phyloP scores from a whole-genome alignment of 305 asterid species.

The Fraxinus platypoda region DNA sequence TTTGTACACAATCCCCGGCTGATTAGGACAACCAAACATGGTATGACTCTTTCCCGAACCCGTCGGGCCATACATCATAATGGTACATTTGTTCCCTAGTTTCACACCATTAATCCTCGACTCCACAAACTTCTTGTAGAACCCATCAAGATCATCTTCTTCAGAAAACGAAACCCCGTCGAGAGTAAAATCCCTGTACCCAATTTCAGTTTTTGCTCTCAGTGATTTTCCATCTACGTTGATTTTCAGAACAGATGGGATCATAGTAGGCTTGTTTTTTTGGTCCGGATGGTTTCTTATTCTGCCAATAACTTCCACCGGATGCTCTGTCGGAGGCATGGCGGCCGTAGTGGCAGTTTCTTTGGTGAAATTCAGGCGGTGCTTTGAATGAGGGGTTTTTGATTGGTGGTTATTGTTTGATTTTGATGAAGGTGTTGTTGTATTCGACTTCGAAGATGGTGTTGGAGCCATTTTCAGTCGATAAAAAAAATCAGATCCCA shows the following conservation, averaged over 20 bases:
- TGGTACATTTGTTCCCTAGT: constrained; percentile 75
- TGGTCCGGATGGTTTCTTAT: constrained; percentile 71
- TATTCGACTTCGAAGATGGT: constrained; percentile 54
- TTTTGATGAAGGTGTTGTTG: constrained; percentile 57
- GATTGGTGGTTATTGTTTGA: constrained; percentile 40
- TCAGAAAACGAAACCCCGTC: constrained; percentile 91
- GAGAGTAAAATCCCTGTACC: constrained; percentile 75
- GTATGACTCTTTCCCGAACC: constrained; percentile 97
- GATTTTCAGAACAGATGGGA: constrained; percentile 52
- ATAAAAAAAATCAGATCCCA: neutral
- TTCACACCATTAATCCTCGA: constrained; percentile 78
- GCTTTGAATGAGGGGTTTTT: constrained; percentile 70
- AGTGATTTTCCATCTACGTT: constrained; percentile 52
- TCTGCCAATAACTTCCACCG: constrained; percentile 86
- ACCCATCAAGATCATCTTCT: constrained; percentile 69
- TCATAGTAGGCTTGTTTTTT: constrained; percentile 34
- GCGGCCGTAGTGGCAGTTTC: constrained; percentile 27
- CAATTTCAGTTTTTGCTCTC: constrained; percentile 73
- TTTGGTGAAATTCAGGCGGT: constrained; percentile 54
- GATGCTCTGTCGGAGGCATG: constrained; percentile 62
- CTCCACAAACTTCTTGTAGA: constrained; percentile 66
- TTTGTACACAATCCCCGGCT: constrained; percentile 79
- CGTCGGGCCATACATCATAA: constrained; percentile 98
- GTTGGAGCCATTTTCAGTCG: constrained; percentile 56
- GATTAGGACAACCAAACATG: constrained; percentile 76